Conservation (phyloP, 2,329 filamentous ascomycete genomes). For the Neopestalotiopsis clavispora region DNA sequence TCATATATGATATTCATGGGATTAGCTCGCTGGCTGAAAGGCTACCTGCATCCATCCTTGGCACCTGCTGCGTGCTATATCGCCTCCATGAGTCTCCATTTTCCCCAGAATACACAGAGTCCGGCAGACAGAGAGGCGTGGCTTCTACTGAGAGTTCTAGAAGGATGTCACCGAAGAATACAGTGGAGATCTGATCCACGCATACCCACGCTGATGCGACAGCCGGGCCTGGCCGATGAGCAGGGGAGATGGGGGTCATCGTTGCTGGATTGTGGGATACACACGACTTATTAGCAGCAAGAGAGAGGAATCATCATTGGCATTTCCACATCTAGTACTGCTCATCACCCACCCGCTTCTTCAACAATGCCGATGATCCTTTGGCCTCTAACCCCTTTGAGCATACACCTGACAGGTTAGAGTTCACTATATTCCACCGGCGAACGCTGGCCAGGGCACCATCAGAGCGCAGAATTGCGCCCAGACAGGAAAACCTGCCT, state of each 20-base stretch:
- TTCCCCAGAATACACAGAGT: slow-evolving; percentile 13
- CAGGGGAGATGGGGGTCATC: background rate
- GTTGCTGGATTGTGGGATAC: no score
- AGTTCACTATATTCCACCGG: slow-evolving; percentile 1
- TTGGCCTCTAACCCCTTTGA: background rate
- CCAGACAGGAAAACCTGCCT: background rate
- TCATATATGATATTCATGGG: background rate
- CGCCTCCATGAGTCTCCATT: background rate
- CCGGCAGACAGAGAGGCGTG: slow-evolving; percentile 10
- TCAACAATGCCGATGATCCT: background rate
- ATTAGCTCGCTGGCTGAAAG: background rate
- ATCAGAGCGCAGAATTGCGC: background rate
- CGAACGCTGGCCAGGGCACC: background rate
- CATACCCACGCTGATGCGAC: slow-evolving; percentile 2
- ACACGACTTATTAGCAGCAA: background rate
- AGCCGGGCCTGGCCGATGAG: slow-evolving; percentile 5
- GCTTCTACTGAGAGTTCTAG: slow-evolving; percentile 14
- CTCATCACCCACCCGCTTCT: background rate
- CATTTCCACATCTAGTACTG: background rate
- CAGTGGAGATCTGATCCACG: background rate
- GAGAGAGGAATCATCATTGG: background rate
- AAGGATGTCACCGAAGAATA: slow-evolving; percentile 17
- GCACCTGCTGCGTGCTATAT: background rate
- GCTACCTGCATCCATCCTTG: slow-evolving; percentile 6
- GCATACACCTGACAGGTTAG: background rate